These are phyloP conservation scores for Acanthamoeba culbertsoni DNA, from an alignment of 208 protist species.

Conservation along the genomic window DNA sequence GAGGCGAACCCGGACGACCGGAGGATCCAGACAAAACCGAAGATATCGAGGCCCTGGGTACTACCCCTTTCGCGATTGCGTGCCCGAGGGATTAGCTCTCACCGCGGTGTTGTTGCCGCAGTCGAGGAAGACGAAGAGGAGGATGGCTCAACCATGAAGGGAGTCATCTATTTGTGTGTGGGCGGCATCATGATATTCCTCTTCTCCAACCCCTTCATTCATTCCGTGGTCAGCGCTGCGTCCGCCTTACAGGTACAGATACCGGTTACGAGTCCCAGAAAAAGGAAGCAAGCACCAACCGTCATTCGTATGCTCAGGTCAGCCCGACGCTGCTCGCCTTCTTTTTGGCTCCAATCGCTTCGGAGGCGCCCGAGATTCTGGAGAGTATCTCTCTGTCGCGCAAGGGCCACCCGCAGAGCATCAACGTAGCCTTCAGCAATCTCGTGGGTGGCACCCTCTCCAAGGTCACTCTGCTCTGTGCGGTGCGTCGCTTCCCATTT, in stretches of 20 bases:
- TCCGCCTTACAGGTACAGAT: neutral
- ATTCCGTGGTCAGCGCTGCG: slow-evolving; percentile 61
- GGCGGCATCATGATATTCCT: slow-evolving; percentile 79
- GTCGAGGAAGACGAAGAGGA: slow-evolving; percentile 73
- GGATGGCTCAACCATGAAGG: slow-evolving; percentile 71
- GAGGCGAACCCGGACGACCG: slow-evolving; percentile 11
- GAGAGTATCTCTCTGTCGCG: slow-evolving; percentile 75
- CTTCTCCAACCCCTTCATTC: slow-evolving; percentile 78
- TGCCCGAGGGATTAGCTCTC: neutral
- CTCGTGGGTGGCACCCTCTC: slow-evolving; percentile 78
- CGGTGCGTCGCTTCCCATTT: slow-evolving; percentile 11
- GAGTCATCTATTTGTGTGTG: slow-evolving; percentile 69
- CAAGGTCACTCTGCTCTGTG: slow-evolving; percentile 77
- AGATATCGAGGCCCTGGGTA: neutral
- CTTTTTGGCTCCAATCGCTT: slow-evolving; percentile 79
- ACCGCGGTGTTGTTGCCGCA: neutral
- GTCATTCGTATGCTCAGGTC: neutral
- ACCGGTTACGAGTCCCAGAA: neutral
- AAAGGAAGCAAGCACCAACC: neutral
- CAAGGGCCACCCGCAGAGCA: slow-evolving; percentile 75
- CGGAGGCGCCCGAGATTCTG: slow-evolving; percentile 79
- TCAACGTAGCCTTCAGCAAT: slow-evolving; percentile 80
- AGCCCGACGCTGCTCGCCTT: slow-evolving; percentile 75
- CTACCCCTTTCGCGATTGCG: neutral
- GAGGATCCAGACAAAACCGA: slow-evolving; percentile 59